These are phyloP conservation scores for Polygonum maritimum DNA, from an alignment of 148 eudicot genomes.

Conservation along the genomic window DNA sequence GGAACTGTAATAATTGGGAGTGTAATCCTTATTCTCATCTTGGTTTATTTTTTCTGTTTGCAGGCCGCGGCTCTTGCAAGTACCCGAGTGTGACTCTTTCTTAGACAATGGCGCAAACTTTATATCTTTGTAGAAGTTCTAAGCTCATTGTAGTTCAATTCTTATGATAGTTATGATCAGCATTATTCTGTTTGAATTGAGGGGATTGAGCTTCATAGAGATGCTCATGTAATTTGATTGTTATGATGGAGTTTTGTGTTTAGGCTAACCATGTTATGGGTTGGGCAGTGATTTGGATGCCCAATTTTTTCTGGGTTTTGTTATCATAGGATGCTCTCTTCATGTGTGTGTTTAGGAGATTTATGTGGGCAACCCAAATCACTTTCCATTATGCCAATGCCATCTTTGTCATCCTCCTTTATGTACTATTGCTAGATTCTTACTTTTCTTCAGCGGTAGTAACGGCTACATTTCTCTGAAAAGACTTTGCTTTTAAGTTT, in stretches of 20 bases:
- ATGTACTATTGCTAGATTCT: not conserved
- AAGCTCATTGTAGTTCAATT: not conserved
- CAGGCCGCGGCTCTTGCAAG: conserved; percentile 12
- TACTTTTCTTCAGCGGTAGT: not conserved
- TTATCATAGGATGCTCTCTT: conserved; percentile 4
- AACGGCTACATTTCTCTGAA: conserved; percentile 5
- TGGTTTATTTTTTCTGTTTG: not conserved
- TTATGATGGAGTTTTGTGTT: not conserved
- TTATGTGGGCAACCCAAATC: not conserved
- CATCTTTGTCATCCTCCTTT: conserved; percentile 1
- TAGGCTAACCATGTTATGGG: not conserved
- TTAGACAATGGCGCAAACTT: not conserved
- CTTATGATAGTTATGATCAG: not conserved
- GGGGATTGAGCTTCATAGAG: not conserved
- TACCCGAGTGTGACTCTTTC: conserved; percentile 8
- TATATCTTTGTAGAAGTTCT: not conserved
- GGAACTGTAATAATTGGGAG: not conserved
- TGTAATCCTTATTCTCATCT: not conserved
- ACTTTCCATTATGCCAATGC: conserved; percentile 11
- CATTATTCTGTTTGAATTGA: not conserved
- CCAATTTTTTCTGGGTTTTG: not conserved
- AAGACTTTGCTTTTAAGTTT: not conserved
- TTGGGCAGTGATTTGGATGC: not conserved
- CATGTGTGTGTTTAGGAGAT: not conserved
- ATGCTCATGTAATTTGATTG: too few species aligned